phyloP scores from a whole-genome alignment of 2,329 filamentous ascomycete species.

The Penicillium crustosum region DNA sequence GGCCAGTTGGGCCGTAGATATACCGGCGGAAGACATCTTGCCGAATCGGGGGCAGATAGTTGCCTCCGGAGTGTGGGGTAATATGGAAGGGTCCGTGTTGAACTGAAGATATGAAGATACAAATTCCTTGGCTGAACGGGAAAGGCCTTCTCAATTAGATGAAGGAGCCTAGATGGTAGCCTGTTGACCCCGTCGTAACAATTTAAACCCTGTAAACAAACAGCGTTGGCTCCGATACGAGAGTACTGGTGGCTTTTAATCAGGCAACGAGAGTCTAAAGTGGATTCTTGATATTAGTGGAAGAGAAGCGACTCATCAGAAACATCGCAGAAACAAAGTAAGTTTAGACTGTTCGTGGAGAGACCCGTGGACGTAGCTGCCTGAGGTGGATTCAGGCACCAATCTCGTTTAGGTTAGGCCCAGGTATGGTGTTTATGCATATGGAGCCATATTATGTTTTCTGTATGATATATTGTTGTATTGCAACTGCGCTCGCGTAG shows the following conservation, averaged over 20 bases:
- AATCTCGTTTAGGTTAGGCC: slow-evolving; percentile 3
- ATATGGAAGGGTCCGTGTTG: background rate
- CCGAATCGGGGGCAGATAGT: slow-evolving; percentile 4
- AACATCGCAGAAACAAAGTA: background rate
- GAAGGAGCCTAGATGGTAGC: slow-evolving; percentile 10
- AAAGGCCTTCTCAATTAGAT: slow-evolving; percentile 1
- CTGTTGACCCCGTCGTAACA: slow-evolving; percentile 1
- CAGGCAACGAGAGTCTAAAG: slow-evolving; percentile 1
- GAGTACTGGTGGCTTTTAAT: background rate
- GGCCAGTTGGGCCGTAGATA: slow-evolving; percentile 15
- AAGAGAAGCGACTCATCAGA: background rate
- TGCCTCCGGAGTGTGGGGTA: slow-evolving; percentile 6
- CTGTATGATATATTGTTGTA: too few species aligned
- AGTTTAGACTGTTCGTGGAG: slow-evolving; percentile 1
- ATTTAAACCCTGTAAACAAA: background rate
- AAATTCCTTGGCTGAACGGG: background rate
- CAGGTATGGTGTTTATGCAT: background rate
- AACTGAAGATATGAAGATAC: background rate
- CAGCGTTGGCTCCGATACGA: background rate
- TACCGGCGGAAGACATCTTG: slow-evolving; percentile 18
- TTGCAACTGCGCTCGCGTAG: background rate
- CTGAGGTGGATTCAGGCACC: slow-evolving; percentile 24
- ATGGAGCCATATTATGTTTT: background rate
- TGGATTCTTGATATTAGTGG: slow-evolving; percentile 1
- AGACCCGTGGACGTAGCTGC: slow-evolving; percentile 10